Conservation (phyloP, 169 alveolate species). For the Plasmodium gonderi region DNA sequence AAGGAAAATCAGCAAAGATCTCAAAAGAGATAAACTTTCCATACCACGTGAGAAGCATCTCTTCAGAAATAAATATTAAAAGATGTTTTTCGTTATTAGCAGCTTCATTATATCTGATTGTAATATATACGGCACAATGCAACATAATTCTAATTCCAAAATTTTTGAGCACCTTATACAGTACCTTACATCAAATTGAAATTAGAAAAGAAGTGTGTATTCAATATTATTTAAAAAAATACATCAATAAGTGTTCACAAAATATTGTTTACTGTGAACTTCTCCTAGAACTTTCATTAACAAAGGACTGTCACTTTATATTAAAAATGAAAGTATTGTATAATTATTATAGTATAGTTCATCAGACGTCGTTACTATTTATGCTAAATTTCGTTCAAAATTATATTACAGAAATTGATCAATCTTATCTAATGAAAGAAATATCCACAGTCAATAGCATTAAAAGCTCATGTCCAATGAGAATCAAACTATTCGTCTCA, state of each 20-base stretch:
- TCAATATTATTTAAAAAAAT: background rate
- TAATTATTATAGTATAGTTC: background rate
- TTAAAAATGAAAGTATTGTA: background rate
- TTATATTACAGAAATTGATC: background rate
- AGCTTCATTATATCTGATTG: background rate
- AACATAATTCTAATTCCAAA: background rate
- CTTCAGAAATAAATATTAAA: background rate
- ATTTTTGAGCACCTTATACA: background rate
- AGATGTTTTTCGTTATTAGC: background rate
- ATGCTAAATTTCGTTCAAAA: background rate
- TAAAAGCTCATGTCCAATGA: background rate
- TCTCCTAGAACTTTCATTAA: background rate
- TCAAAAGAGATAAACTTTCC: background rate
- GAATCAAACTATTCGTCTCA: background rate
- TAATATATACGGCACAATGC: background rate
- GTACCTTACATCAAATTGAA: background rate
- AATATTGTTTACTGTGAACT: background rate
- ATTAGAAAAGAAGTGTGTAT: slow-evolving; percentile 9
- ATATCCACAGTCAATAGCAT: background rate
- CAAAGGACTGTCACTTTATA: background rate
- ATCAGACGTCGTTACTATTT: background rate
- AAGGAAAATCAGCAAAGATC: background rate
- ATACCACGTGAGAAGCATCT: background rate
- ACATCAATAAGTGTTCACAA: background rate
- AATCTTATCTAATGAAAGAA: background rate